phyloP scores from a whole-genome alignment of 495 filamentous ascomycete genomes.

The Neurospora tetraspora region DNA sequence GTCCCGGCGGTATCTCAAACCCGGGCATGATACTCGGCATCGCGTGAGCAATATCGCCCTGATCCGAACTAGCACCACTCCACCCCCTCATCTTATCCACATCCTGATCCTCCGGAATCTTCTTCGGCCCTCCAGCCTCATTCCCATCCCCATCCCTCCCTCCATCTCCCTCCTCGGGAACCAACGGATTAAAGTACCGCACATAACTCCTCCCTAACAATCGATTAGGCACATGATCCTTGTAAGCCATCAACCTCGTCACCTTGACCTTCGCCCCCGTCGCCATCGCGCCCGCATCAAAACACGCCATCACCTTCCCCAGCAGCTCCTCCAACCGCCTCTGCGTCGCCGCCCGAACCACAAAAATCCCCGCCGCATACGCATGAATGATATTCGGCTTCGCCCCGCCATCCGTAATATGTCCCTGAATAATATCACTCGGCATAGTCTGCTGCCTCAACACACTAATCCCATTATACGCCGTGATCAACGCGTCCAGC shows the following conservation, averaged over 20 bases:
- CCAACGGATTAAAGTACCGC: conserved; percentile 35
- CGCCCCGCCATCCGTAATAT: conserved; percentile 49
- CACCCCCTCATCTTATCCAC: conserved; percentile 40
- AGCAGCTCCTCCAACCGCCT: conserved; percentile 37
- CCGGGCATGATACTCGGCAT: conserved; percentile 52
- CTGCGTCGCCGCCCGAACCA: conserved; percentile 40
- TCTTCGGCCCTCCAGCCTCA: not conserved
- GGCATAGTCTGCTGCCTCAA: conserved; percentile 56
- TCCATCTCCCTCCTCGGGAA: not conserved
- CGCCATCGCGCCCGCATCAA: conserved; percentile 49
- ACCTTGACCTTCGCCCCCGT: conserved; percentile 48
- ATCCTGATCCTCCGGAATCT: conserved; percentile 34
- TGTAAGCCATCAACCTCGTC: conserved; percentile 38
- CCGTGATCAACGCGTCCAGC: conserved; percentile 49
- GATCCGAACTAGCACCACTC: conserved; percentile 47
- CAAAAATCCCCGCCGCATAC: conserved; percentile 43
- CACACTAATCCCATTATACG: conserved; percentile 52
- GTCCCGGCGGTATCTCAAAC: conserved; percentile 41
- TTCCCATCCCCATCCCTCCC: not conserved
- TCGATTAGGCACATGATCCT: conserved; percentile 51
- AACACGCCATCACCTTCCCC: conserved; percentile 44
- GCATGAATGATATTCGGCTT: conserved; percentile 55
- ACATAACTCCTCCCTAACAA: conserved; percentile 44
- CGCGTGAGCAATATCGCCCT: conserved; percentile 56
- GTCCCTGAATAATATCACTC: conserved; percentile 47